phyloP scores from a whole-genome alignment of 179 eudicot genomes.

The Beta corolliflora region DNA sequence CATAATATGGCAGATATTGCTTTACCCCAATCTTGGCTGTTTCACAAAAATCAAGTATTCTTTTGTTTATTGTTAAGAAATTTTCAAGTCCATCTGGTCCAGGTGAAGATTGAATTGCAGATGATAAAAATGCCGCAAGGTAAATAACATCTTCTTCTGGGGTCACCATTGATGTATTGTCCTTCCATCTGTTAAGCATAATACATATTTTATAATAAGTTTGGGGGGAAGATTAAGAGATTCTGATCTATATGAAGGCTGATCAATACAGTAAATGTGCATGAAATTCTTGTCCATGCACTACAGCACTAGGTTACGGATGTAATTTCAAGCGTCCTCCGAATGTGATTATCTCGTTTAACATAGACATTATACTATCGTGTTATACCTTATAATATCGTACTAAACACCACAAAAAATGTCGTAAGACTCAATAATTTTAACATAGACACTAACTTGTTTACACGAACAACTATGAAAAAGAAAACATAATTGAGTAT shows the following conservation, averaged over 20 bases:
- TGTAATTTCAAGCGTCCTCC: too few species aligned
- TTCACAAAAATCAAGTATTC: slow-evolving; percentile 61
- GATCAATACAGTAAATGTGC: not conserved
- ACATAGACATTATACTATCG: too few species aligned
- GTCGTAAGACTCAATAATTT: too few species aligned
- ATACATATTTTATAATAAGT: not conserved
- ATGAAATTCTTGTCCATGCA: too few species aligned
- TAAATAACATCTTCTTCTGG: slow-evolving; percentile 78
- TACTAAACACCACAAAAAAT: too few species aligned
- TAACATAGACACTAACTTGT: too few species aligned
- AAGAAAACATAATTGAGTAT: too few species aligned
- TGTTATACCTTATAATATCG: too few species aligned
- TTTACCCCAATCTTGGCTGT: slow-evolving; percentile 61
- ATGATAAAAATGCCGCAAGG: slow-evolving; percentile 68
- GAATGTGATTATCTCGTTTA: too few species aligned
- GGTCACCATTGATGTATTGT: slow-evolving; percentile 65
- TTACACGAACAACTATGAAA: too few species aligned
- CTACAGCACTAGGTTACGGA: too few species aligned
- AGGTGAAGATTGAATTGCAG: slow-evolving; percentile 61
- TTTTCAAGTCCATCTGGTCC: slow-evolving; percentile 54
- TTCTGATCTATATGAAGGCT: not conserved
- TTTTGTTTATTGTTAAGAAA: slow-evolving; percentile 51
- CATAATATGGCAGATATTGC: slow-evolving; percentile 75
- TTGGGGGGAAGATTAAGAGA: not conserved
- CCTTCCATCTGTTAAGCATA: slow-evolving; percentile 61